These are phyloP conservation scores for Hibiscus syriacus DNA, from an alignment of 345 rosid species.

Conservation along the genomic window DNA sequence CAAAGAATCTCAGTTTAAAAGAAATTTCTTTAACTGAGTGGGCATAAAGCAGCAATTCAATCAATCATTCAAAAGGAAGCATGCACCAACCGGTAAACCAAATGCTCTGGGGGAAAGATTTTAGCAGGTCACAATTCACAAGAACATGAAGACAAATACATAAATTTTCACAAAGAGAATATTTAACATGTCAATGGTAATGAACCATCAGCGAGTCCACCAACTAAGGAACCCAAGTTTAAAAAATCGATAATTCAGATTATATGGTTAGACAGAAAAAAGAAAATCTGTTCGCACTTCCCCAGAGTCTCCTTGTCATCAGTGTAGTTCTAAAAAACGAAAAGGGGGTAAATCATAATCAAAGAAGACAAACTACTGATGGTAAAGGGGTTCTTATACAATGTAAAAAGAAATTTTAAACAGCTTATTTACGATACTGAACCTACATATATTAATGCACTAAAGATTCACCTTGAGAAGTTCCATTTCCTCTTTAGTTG, in stretches of 20 bases:
- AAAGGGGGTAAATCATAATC: constrained; percentile 7
- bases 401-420: constrained; percentile 2
- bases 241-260: too few relatives aligned
- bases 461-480: constrained; percentile 68
- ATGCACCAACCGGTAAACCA: not conserved
- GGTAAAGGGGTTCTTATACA: not conserved
- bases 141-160: not conserved
- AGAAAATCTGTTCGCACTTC: constrained; percentile 88
- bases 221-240: not conserved
- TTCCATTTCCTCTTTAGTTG: constrained; percentile 99
- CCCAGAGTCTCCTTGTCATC: constrained; percentile 81
- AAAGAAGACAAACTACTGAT: not conserved
- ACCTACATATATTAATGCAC: constrained; percentile 8
- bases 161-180: not conserved
- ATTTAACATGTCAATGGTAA: not conserved
- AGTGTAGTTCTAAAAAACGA: constrained; percentile 47
- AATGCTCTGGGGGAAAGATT: not conserved
- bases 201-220: not conserved
- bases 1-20: not conserved
- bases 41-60: too few relatives aligned
- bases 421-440: constrained; percentile 1
- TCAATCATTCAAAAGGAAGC: too few relatives aligned
- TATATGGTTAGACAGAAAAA: constrained; percentile 2
- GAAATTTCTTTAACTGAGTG: not conserved
- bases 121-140: not conserved